Percentiles rank a stretch among this genome's conserved stretches.
phyloP scores from a whole-genome alignment of 345 rosid genomes.

The Sapria himalayana region DNA sequence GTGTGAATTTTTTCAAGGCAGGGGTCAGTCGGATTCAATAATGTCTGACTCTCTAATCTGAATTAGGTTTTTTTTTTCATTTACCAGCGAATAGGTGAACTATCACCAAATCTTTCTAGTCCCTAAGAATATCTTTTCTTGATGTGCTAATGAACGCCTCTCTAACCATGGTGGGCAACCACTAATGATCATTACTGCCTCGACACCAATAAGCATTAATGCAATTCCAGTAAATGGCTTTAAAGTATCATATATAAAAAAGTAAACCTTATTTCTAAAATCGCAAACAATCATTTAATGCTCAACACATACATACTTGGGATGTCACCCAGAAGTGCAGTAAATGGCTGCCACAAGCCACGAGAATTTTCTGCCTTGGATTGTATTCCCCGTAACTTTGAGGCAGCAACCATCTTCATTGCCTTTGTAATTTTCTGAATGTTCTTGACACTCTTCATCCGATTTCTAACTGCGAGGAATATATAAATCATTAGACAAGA shows the following conservation, averaged over 20 bases:
- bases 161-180: neutral
- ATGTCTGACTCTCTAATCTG: neutral
- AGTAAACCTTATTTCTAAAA: no score
- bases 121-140: neutral
- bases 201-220: no score
- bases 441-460: conserved; percentile 97
- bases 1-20: neutral
- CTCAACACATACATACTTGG: conserved; percentile 53
- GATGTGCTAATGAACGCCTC: neutral
- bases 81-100: neutral
- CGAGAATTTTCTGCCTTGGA: conserved; percentile 80
- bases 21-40: neutral
- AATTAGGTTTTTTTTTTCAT: neutral
- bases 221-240: no score
- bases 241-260: no score
- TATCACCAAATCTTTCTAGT: neutral
- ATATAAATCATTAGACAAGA: conserved; percentile 1
- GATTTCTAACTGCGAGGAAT: conserved; percentile 53
- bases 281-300: no score
- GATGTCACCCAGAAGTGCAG: conserved; percentile 55
- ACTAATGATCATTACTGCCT: neutral
- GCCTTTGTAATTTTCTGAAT: conserved; percentile 98
- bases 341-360: conserved; percentile 91
- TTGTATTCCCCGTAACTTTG: conserved; percentile 80
- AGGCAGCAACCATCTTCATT: conserved; percentile 99